phyloP scores from a whole-genome alignment of 129 eudicot genomes.

The Erigeron canadensis region DNA sequence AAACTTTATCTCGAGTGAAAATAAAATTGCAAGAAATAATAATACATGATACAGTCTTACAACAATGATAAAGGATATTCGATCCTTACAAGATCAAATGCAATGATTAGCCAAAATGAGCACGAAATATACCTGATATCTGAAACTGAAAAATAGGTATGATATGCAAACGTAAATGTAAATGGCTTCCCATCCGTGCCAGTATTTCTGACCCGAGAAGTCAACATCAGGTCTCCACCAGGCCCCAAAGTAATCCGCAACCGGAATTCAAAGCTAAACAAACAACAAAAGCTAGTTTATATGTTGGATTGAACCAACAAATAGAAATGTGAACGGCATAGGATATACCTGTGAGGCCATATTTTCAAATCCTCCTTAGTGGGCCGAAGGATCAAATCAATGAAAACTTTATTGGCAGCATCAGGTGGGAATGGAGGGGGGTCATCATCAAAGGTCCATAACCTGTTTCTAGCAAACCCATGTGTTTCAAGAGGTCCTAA shows the following conservation, averaged over 20 bases:
- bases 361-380: conserved; percentile 79
- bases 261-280: conserved; percentile 79
- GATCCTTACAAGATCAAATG: neutral
- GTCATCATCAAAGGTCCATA: conserved; percentile 65
- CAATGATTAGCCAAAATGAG: neutral
- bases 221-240: conserved; percentile 76
- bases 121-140: conserved; percentile 65
- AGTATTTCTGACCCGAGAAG: conserved; percentile 78
- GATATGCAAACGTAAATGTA: conserved; percentile 80
- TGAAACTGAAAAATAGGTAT: conserved; percentile 87
- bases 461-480: conserved; percentile 86
- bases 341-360: conserved; percentile 74
- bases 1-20: neutral
- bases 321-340: neutral
- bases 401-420: conserved; percentile 49
- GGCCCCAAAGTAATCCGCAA: conserved; percentile 74
- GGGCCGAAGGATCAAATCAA: conserved; percentile 73
- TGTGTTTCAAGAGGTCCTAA: conserved; percentile 73
- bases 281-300: neutral
- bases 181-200: conserved; percentile 77
- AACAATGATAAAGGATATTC: neutral
- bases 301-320: neutral
- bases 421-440: conserved; percentile 64
- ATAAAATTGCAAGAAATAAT: conserved; percentile 9
- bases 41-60: neutral